A percentile compares a stretch with the other conserved stretches of the same genome.
These are phyloP conservation scores for Pisolithus marmoratus DNA, from an alignment of 768 basidiomycete species.

Conservation along the genomic window DNA sequence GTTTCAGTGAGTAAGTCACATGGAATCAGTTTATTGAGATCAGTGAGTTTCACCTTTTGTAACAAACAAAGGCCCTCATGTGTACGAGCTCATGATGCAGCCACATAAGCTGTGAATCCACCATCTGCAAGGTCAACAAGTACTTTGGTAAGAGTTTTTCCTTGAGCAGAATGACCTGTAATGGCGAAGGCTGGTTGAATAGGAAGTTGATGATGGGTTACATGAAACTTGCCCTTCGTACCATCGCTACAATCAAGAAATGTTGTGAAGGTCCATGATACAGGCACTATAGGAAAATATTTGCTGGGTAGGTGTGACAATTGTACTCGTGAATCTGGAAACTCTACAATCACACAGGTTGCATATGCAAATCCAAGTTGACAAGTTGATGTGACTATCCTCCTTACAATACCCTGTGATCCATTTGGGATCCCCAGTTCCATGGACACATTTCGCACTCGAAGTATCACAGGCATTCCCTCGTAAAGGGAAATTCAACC, in stretches of 20 bases:
- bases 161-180: conserved; percentile 28
- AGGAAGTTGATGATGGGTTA: conserved; percentile 12
- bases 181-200: conserved; percentile 27
- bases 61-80: conserved; percentile 10
- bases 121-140: conserved; percentile 17
- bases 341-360: not conserved
- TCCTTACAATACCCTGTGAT: conserved; percentile 17
- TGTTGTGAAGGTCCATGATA: conserved; percentile 5
- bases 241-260: not conserved
- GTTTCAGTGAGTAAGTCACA: too few relatives aligned
- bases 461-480: conserved; percentile 29
- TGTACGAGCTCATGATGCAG: conserved; percentile 2
- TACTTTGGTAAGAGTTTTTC: conserved; percentile 18
- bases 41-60: conserved; percentile 8
- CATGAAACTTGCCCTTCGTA: not conserved
- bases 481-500: conserved; percentile 17
- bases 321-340: too few relatives aligned
- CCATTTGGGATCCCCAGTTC: conserved; percentile 29
- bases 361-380: not conserved
- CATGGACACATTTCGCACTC: conserved; percentile 19
- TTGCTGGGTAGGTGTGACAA: too few relatives aligned
- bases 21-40: conserved; percentile 12
- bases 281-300: conserved; percentile 13
- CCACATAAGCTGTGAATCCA: conserved; percentile 26
- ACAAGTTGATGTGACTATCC: conserved; percentile 1